Percentiles rank a stretch among this genome's conserved stretches.
Evolutionary conservation across 2,329 filamentous ascomycete species (phyloP).

Genomic region (Microcyclosporella mali): DNA sequence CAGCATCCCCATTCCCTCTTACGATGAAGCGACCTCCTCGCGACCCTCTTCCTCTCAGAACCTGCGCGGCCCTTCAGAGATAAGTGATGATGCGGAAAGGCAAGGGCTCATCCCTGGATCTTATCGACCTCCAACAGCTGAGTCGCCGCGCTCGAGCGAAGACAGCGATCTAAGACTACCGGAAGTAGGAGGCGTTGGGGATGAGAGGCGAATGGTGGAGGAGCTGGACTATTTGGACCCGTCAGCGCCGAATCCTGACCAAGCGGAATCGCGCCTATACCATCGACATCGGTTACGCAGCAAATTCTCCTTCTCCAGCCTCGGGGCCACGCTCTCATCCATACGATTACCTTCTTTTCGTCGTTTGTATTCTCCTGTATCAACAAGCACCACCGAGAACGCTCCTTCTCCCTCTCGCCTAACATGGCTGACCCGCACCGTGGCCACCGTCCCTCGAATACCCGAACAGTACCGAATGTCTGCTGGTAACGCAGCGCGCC

Average conservation of each 20-base stretch:
- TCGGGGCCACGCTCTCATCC: constrained; percentile 53
- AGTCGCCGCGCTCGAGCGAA: constrained; percentile 63
- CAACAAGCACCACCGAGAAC: constrained; percentile 11
- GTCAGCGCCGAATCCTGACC: constrained; percentile 16
- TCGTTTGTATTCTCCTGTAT: constrained; percentile 35
- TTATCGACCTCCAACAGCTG: constrained; percentile 76
- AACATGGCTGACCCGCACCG: constrained; percentile 16
- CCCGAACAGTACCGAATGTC: constrained; percentile 47
- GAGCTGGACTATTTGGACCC: constrained; percentile 79
- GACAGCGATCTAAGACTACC: constrained; percentile 48
- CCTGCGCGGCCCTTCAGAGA: constrained; percentile 49
- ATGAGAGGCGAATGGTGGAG: constrained; percentile 68
- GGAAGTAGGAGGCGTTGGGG: constrained; percentile 48
- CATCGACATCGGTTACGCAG: constrained; percentile 39
- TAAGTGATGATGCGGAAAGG: constrained; percentile 66
- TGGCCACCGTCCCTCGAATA: constrained; percentile 36
- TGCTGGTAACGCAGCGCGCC: constrained; percentile 64
- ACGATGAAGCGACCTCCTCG: constrained; percentile 70
- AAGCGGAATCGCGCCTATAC: constrained; percentile 26
- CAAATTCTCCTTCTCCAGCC: constrained; percentile 49
- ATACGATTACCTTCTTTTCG: constrained; percentile 48
- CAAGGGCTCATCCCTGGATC: constrained; percentile 64
- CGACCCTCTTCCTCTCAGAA: constrained; percentile 47
- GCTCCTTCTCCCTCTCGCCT: constrained; percentile 8
- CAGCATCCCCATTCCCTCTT: constrained; percentile 65